These are phyloP conservation scores for Trichomonas gallinae DNA, from an alignment of 208 protist species.

Conservation along the genomic window DNA sequence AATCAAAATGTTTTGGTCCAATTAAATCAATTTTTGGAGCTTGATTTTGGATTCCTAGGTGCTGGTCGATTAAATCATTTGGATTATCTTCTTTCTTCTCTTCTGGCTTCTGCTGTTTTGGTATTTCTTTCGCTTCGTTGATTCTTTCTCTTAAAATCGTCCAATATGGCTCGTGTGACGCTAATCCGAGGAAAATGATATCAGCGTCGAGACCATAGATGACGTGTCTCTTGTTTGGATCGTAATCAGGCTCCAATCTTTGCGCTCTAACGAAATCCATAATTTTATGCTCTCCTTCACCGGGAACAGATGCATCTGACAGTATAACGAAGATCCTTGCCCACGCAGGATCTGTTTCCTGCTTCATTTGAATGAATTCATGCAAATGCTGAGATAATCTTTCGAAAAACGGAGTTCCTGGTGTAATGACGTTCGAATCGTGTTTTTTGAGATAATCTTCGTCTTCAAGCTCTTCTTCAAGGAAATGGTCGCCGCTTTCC, in stretches of 20 bases:
- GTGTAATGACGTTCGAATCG: not conserved
- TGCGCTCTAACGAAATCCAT: constrained; percentile 85
- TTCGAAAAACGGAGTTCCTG: constrained; percentile 21
- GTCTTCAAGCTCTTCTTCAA: not conserved
- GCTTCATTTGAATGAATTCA: constrained; percentile 27
- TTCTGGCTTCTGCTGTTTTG: not conserved
- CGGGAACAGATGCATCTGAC: constrained; percentile 62
- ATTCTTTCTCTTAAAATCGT: constrained; percentile 78
- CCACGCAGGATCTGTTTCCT: constrained; percentile 34
- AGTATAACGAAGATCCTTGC: constrained; percentile 23
- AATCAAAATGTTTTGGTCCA: not conserved
- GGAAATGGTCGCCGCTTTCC: not conserved
- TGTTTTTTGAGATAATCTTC: constrained; percentile 14
- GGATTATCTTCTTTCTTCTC: not conserved
- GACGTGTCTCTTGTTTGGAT: constrained; percentile 75
- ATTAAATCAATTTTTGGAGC: not conserved
- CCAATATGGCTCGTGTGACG: constrained; percentile 77
- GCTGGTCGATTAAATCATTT: not conserved
- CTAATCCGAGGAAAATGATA: constrained; percentile 81
- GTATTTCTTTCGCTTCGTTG: constrained; percentile 46
- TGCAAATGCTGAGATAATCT: constrained; percentile 26
- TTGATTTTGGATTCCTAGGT: not conserved
- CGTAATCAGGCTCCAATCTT: constrained; percentile 67
- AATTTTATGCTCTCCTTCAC: constrained; percentile 98
- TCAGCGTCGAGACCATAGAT: constrained; percentile 80